Conservation (phyloP, 2,329 filamentous ascomycete genomes). For the Aspergillus texensis region DNA sequence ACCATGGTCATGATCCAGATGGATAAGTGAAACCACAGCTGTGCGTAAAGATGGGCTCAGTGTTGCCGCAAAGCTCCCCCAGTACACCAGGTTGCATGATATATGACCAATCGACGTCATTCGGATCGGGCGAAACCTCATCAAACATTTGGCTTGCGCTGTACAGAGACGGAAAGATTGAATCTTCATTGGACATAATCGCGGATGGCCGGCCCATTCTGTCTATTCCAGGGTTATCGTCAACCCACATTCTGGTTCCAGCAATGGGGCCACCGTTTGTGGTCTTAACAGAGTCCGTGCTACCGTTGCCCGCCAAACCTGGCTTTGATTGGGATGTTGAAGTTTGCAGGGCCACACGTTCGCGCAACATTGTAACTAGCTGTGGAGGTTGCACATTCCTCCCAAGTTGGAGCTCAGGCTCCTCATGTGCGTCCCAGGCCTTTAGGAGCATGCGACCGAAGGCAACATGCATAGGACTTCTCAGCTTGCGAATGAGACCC, state of each 20-base stretch:
- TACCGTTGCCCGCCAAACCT: neutral
- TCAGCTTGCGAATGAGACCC: neutral
- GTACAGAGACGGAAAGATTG: neutral
- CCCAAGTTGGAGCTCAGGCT: neutral
- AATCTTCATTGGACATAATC: neutral
- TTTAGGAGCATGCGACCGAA: neutral
- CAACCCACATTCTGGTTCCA: neutral
- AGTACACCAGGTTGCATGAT: neutral
- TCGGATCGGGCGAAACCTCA: neutral
- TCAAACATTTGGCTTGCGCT: neutral
- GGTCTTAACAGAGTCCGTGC: neutral
- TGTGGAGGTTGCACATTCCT: neutral
- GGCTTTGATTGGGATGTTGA: neutral
- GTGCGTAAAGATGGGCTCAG: neutral
- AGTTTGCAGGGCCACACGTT: neutral
- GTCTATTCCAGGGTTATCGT: neutral
- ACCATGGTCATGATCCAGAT: neutral
- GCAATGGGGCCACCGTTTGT: neutral
- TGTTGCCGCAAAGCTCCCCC: neutral
- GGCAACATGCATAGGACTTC: neutral
- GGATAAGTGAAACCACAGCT: neutral
- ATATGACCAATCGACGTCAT: neutral
- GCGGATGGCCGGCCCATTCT: neutral
- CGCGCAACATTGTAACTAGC: neutral
- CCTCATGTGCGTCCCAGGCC: neutral